A percentile compares a stretch with the other conserved stretches of the same genome.
Evolutionary conservation across 2,329 filamentous ascomycete species (phyloP).

Genomic region (Pseudocercospora pini-densiflorae): DNA sequence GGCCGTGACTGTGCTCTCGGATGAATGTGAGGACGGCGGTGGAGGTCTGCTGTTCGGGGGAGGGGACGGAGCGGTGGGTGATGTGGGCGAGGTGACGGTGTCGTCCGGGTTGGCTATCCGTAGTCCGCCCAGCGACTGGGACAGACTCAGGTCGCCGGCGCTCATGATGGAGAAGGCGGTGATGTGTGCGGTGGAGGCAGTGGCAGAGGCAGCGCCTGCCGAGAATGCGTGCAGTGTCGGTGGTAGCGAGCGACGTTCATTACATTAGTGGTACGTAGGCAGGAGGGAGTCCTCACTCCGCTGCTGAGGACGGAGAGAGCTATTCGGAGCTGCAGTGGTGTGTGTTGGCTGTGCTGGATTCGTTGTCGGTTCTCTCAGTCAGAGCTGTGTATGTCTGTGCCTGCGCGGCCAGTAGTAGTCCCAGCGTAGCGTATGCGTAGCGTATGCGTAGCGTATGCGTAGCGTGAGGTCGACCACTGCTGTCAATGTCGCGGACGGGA

Average conservation of each 20-base stretch:
- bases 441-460: background rate
- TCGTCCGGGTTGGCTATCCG: slow-evolving; percentile 97
- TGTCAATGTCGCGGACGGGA: background rate
- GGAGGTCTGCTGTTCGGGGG: slow-evolving; percentile 27
- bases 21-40: slow-evolving; percentile 40
- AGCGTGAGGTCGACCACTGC: background rate
- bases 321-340: background rate
- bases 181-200: slow-evolving; percentile 17
- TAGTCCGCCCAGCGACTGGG: slow-evolving; percentile 88
- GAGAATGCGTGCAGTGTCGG: background rate
- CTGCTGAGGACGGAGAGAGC: background rate
- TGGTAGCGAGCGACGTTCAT: slow-evolving; percentile 3
- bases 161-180: slow-evolving; percentile 66
- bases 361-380: background rate
- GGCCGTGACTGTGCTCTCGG: slow-evolving; percentile 44
- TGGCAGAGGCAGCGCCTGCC: background rate
- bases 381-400: background rate
- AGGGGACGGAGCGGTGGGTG: slow-evolving; percentile 19
- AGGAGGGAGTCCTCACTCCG: background rate
- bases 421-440: background rate
- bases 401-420: background rate
- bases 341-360: background rate
- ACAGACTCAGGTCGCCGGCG: slow-evolving; percentile 82
- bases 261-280: background rate
- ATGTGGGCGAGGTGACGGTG: slow-evolving; percentile 41